These are phyloP conservation scores for Suhomyces chickasaworum DNA, from an alignment of 1,139 yeast genomes.

Conservation along the genomic window DNA sequence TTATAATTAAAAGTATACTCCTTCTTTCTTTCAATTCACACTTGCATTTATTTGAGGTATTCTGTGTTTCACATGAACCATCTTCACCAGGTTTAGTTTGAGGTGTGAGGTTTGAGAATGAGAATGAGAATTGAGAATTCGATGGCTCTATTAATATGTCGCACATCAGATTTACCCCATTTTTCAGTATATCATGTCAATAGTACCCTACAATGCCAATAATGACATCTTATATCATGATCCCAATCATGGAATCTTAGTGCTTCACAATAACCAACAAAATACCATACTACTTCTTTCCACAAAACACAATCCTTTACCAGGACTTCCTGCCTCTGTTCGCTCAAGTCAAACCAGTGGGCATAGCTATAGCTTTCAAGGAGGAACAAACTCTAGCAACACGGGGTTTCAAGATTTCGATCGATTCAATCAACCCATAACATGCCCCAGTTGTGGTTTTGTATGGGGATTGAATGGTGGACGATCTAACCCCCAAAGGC, in stretches of 20 bases:
- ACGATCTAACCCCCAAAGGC: neutral
- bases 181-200: constrained; percentile 30
- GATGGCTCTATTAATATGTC: too few species aligned
- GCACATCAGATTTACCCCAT: constrained; percentile 1
- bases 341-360: neutral
- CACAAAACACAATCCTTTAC: constrained; percentile 11
- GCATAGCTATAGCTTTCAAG: neutral
- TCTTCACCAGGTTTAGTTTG: too few species aligned
- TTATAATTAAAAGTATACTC: too few species aligned
- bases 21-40: too few species aligned
- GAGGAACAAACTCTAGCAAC: neutral
- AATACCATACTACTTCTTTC: constrained; percentile 42
- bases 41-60: too few species aligned
- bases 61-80: too few species aligned
- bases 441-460: constrained; percentile 51
- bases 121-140: too few species aligned
- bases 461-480: constrained; percentile 21
- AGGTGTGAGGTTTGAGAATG: too few species aligned
- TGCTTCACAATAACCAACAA: constrained; percentile 44
- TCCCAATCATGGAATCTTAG: constrained; percentile 44
- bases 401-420: neutral
- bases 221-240: constrained; percentile 42
- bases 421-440: neutral
- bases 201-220: constrained; percentile 40
- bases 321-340: constrained; percentile 1